These are phyloP conservation scores for Moesziomyces parantarcticus DNA, from an alignment of 1,284 basidiomycete species.

Conservation along the genomic window DNA sequence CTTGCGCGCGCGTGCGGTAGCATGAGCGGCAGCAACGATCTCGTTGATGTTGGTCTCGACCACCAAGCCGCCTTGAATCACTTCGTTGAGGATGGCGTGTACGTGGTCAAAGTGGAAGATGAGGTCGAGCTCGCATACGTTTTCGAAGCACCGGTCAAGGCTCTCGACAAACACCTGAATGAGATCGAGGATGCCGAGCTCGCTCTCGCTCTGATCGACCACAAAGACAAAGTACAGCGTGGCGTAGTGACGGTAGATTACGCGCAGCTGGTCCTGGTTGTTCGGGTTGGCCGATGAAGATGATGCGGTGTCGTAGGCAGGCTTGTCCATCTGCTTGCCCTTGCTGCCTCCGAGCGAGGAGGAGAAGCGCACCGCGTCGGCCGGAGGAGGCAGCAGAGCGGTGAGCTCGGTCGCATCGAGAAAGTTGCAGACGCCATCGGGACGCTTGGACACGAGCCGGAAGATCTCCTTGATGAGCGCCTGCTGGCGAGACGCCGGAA, in stretches of 20 bases:
- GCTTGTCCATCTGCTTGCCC: constrained; percentile 7
- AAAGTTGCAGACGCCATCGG: constrained; percentile 65
- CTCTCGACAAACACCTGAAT: constrained; percentile 99
- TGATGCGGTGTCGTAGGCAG: neutral
- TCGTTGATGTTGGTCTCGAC: constrained; percentile 97
- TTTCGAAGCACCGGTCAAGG: constrained; percentile 93
- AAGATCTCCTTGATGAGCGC: constrained; percentile 63
- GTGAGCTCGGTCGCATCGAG: constrained; percentile 65
- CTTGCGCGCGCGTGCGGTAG: constrained; percentile 39
- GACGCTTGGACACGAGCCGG: constrained; percentile 60
- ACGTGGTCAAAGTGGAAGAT: constrained; percentile 99
- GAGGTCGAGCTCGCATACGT: constrained; percentile 97
- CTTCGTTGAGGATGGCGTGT: constrained; percentile 91
- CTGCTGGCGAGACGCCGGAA: constrained; percentile 61
- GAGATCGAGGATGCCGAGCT: constrained; percentile 92
- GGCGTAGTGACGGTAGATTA: constrained; percentile 76
- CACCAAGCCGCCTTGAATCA: constrained; percentile 96
- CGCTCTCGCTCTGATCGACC: constrained; percentile 92
- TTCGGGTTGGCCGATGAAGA: neutral
- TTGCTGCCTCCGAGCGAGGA: constrained; percentile 11
- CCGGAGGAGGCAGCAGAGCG: constrained; percentile 56
- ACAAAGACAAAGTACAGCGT: constrained; percentile 98
- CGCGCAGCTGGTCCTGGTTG: constrained; percentile 58
- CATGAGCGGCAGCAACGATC: constrained; percentile 74
- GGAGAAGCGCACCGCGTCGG: constrained; percentile 39